Percentiles rank a stretch among this genome's conserved stretches.
phyloP scores from a whole-genome alignment of 257 asterid species.

The Gentiana dahurica region DNA sequence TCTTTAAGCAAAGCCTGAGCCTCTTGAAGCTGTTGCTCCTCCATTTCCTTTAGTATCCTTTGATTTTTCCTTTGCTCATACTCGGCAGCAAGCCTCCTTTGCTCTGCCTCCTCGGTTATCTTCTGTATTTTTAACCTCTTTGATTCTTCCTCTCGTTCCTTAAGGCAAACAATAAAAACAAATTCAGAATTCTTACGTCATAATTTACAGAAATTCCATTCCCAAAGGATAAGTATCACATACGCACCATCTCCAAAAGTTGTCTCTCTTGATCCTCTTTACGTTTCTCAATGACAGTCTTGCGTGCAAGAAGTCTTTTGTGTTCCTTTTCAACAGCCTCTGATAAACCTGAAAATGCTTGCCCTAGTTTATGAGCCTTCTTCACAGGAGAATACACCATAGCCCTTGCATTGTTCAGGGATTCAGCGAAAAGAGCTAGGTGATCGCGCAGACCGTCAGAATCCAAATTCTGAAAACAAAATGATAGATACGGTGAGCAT shows the following conservation, averaged over 20 bases:
- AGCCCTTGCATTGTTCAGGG: constrained; percentile 47
- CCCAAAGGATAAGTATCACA: neutral
- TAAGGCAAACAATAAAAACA: constrained; percentile 2
- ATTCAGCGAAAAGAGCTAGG: constrained; percentile 48
- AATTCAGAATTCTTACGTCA: neutral
- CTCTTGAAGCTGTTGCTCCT: constrained; percentile 75
- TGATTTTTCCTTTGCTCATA: constrained; percentile 65
- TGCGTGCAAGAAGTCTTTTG: constrained; percentile 84
- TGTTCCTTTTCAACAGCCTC: constrained; percentile 78
- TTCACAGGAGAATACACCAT: constrained; percentile 47
- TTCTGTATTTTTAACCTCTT: constrained; percentile 59
- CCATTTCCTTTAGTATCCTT: constrained; percentile 62
- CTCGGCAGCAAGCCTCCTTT: constrained; percentile 63
- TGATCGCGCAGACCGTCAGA: constrained; percentile 64
- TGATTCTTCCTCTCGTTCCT: constrained; percentile 88
- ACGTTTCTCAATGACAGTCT: constrained; percentile 73
- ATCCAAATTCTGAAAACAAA: constrained; percentile 53
- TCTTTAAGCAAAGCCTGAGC: constrained; percentile 58
- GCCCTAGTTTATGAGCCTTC: constrained; percentile 40
- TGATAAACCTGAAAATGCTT: constrained; percentile 37
- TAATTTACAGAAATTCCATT: neutral
- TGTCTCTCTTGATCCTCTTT: constrained; percentile 93
- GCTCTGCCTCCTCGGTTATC: constrained; percentile 62
- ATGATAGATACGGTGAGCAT: neutral
- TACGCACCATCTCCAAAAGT: constrained; percentile 68